Percentiles rank a stretch among this genome's conserved stretches.
Evolutionary conservation across 1,139 yeast genomes (phyloP).

Genomic region (Zygosaccharomyces sapae): DNA sequence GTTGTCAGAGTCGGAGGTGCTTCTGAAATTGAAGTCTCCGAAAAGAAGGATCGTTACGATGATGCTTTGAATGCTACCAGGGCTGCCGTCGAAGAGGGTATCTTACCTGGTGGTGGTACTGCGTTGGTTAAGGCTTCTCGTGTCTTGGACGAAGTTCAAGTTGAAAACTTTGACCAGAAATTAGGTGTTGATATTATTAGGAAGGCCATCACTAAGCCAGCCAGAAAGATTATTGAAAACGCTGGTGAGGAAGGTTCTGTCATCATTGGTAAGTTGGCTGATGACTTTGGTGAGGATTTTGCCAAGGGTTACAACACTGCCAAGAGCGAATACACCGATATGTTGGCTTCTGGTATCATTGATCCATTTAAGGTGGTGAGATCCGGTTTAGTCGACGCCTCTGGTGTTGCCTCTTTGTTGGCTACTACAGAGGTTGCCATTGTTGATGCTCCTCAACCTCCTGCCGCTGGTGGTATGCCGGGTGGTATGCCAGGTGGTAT

Average conservation of each 20-base stretch:
- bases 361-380: conserved; percentile 99
- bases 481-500: conserved; percentile 61
- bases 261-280: conserved; percentile 86
- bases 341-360: conserved; percentile 96
- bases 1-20: conserved; percentile 97
- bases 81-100: conserved; percentile 99
- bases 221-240: conserved; percentile 93
- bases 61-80: conserved; percentile 99
- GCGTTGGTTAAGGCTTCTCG: conserved; percentile 94
- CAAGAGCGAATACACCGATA: conserved; percentile 90
- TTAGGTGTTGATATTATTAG: conserved; percentile 94
- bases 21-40: conserved; percentile 97
- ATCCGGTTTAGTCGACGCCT: conserved; percentile 93
- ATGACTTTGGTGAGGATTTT: conserved; percentile 80
- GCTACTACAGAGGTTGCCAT: conserved; percentile 99
- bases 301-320: conserved; percentile 92
- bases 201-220: conserved; percentile 95
- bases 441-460: conserved; percentile 94
- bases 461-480: conserved; percentile 63
- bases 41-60: conserved; percentile 98
- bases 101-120: conserved; percentile 99
- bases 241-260: conserved; percentile 99
- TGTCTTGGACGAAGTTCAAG: conserved; percentile 70
- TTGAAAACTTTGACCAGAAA: conserved; percentile 94
- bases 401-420: conserved; percentile 95